These are phyloP conservation scores for Xerocomus potaroensis DNA, from an alignment of 768 basidiomycete genomes.

Conservation along the genomic window DNA sequence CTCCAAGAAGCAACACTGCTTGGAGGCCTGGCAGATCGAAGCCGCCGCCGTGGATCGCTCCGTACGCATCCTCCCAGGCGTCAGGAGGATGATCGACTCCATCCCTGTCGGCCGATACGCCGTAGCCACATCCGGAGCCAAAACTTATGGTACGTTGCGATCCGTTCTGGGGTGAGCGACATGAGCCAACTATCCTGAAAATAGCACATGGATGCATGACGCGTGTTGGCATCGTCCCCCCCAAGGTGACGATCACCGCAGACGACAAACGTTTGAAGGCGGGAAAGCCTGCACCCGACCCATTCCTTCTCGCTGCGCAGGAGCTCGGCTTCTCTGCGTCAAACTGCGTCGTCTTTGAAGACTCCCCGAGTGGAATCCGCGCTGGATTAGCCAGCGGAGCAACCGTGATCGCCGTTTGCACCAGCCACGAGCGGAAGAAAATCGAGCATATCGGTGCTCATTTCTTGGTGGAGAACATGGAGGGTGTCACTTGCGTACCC, in stretches of 20 bases:
- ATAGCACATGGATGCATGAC: constrained; percentile 64
- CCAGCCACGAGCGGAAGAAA: constrained; percentile 56
- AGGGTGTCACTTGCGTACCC: constrained; percentile 40
- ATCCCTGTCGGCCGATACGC: constrained; percentile 65
- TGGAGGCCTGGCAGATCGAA: constrained; percentile 54
- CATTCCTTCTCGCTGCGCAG: constrained; percentile 58
- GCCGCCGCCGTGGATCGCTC: constrained; percentile 53
- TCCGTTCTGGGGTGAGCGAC: not conserved
- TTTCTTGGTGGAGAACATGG: constrained; percentile 53
- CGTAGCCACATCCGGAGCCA: constrained; percentile 71
- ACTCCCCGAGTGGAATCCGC: constrained; percentile 61
- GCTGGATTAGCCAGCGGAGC: constrained; percentile 72
- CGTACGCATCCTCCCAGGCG: constrained; percentile 71
- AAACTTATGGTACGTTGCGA: constrained; percentile 52
- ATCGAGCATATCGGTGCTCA: constrained; percentile 56
- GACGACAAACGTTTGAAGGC: constrained; percentile 71
- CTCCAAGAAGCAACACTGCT: constrained; percentile 23
- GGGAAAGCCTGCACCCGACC: constrained; percentile 60
- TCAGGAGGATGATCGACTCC: constrained; percentile 57
- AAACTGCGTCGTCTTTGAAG: constrained; percentile 75
- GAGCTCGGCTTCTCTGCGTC: constrained; percentile 53
- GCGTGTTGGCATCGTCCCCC: constrained; percentile 65
- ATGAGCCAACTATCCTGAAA: not conserved
- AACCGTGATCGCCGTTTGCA: constrained; percentile 70
- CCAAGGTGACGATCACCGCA: constrained; percentile 67